Evolutionary conservation across 768 basidiomycete genomes (phyloP).

Genomic region (Boletus vinaceobasis): DNA sequence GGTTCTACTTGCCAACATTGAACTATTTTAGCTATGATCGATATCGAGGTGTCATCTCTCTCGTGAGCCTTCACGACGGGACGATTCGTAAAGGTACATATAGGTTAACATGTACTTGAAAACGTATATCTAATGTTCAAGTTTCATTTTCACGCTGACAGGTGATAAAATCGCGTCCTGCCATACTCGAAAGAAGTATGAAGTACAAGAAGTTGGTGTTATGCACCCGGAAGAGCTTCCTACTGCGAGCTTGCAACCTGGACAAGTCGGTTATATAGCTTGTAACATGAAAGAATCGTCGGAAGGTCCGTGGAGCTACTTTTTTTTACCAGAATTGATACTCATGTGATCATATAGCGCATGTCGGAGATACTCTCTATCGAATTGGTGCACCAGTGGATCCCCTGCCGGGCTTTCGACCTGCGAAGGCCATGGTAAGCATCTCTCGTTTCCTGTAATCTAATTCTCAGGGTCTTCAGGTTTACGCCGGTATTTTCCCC

Average conservation of each 20-base stretch:
- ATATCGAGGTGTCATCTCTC: conserved; percentile 92
- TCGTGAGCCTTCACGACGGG: conserved; percentile 81
- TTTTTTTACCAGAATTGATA: not conserved
- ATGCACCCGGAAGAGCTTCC: conserved; percentile 89
- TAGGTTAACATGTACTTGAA: not conserved
- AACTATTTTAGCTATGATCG: conserved; percentile 72
- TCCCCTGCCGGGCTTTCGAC: conserved; percentile 88
- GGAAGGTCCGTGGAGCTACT: conserved; percentile 56
- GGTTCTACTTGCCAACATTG: not conserved
- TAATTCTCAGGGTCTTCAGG: conserved; percentile 42
- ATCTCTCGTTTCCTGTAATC: not conserved
- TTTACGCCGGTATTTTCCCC: conserved; percentile 93
- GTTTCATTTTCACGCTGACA: conserved; percentile 23
- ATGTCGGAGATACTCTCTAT: conserved; percentile 92
- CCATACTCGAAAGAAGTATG: conserved; percentile 83
- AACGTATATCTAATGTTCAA: not conserved
- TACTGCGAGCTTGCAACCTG: conserved; percentile 61
- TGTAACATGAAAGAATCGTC: conserved; percentile 98
- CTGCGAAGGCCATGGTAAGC: conserved; percentile 87
- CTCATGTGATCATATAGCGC: conserved; percentile 48
- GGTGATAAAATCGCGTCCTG: conserved; percentile 90
- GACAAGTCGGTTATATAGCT: conserved; percentile 85
- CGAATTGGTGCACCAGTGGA: conserved; percentile 69
- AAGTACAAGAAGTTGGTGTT: conserved; percentile 83
- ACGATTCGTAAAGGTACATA: conserved; percentile 71